Conservation (phyloP, 208 protist genomes). For the Crithidia expoeki region DNA sequence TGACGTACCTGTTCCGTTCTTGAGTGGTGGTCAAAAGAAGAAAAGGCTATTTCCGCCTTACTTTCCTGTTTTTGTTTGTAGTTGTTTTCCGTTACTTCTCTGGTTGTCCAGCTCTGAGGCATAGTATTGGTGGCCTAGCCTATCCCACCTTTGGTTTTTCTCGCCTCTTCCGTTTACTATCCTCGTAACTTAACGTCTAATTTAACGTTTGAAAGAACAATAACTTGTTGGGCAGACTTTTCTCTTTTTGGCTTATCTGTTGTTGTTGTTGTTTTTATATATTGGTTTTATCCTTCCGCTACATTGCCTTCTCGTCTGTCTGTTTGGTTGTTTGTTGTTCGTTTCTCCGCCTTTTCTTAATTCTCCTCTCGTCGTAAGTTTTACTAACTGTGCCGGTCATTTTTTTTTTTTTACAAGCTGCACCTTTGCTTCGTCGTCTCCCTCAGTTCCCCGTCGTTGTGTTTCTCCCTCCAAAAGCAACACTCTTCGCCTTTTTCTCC, state of each 20-base stretch:
- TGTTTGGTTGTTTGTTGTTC: background rate
- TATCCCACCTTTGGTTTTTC: background rate
- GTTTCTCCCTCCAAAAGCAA: no score
- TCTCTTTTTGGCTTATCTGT: constrained; percentile 8
- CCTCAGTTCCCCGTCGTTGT: no score
- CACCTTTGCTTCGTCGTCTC: no score
- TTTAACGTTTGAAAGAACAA: background rate
- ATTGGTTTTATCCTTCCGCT: background rate
- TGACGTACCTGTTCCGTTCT: no score
- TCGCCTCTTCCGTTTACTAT: background rate
- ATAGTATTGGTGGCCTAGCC: background rate
- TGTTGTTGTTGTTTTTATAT: constrained; percentile 8
- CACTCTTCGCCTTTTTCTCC: no score
- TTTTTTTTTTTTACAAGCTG: constrained; percentile 20
- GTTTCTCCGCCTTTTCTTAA: background rate
- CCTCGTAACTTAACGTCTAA: background rate
- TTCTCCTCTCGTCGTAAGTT: background rate
- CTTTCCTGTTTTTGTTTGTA: background rate
- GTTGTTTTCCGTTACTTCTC: background rate
- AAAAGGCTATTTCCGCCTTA: no score
- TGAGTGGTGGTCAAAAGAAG: no score
- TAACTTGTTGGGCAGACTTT: background rate
- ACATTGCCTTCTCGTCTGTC: background rate
- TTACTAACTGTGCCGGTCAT: background rate
- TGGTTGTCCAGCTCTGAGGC: no score